phyloP scores from a whole-genome alignment of 2,329 filamentous ascomycete genomes.

The Rhynchosporium secalis region DNA sequence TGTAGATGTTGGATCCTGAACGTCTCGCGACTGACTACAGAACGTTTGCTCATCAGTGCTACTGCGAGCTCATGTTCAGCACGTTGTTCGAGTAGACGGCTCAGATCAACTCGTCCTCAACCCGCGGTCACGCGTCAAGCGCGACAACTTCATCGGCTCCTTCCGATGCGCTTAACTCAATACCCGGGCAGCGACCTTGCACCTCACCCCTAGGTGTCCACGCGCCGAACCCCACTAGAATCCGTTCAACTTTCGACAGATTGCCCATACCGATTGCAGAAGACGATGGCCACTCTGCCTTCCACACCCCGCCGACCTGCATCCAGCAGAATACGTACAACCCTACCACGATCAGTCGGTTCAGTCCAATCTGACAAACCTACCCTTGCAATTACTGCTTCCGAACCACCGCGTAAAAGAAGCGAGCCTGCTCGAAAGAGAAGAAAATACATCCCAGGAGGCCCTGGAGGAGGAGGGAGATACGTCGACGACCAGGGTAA shows the following conservation, averaged over 20 bases:
- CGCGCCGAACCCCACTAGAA: conserved; percentile 26
- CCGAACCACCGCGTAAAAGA: conserved; percentile 59
- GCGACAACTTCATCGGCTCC: conserved; percentile 1
- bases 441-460: conserved; percentile 79
- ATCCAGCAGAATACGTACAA: conserved; percentile 32
- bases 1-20: not conserved
- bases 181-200: conserved; percentile 26
- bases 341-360: conserved; percentile 33
- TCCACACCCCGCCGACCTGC: conserved; percentile 34
- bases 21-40: not conserved
- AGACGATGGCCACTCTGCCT: conserved; percentile 32
- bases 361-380: conserved; percentile 32
- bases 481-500: conserved; percentile 73
- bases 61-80: conserved; percentile 2
- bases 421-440: conserved; percentile 62
- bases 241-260: conserved; percentile 13
- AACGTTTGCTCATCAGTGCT: conserved; percentile 7
- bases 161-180: conserved; percentile 30
- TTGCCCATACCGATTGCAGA: conserved; percentile 10
- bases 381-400: conserved; percentile 29
- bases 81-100: conserved; percentile 1
- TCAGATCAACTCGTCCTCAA: not conserved
- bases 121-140: conserved; percentile 22
- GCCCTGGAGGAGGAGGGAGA: conserved; percentile 80
- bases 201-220: conserved; percentile 24